Base-by-base conservation (phyloP, 2,329 filamentous ascomycete genomes). In the Pseudogymnoascus sp. region DNA sequence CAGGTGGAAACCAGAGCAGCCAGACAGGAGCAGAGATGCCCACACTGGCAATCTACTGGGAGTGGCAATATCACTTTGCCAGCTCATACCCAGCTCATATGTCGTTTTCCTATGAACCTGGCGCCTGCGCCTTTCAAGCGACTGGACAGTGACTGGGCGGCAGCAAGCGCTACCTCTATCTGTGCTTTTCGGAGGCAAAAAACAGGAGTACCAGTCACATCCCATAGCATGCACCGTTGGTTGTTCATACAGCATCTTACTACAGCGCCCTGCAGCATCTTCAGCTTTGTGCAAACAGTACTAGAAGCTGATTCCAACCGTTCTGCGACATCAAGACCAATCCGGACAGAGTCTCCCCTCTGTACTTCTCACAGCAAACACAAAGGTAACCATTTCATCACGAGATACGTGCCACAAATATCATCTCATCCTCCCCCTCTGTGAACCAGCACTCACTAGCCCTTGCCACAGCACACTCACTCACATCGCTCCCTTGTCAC, bases 361-460 rank as follows among this genome's bases (percentile, higher is more conserved):
- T 57, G 50, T 57, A 35, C 50, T 57, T 57, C 50, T 35, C 10
- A 35, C 28, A 17, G 50, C n/a, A 57, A 57, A 57, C 26, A 28
- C 26, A 28, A 28, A 57, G 35, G 50, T 33, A 33, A 35, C 28
- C 50, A 57, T 28, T 28, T 11, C 50, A 57, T 57, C 50, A 57
- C 50, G 50, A 57, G 47, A 53, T 53, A 53, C 47, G 50, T 57
- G 50, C 50, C 50, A 57, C 50, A 57, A 57, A 57, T 57, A 57
- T 57, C 50, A 33, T 57, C 50, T 57, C 50, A 57, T 57, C 28
- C 50, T 57, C n/a, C 11, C 50, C 11, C 50, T 53, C 26, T 13
- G 8, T 53, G 50, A 57, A 19, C 28, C 50, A 53, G 26, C 23
- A 33, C 50, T 33, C 17, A 21, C 28, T 57, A 28, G 11, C n/a